Evolutionary conservation across 257 asterid species (phyloP), one percentile per base, ranked within the genome.

Genomic region (Agastache rugosa): DNA sequence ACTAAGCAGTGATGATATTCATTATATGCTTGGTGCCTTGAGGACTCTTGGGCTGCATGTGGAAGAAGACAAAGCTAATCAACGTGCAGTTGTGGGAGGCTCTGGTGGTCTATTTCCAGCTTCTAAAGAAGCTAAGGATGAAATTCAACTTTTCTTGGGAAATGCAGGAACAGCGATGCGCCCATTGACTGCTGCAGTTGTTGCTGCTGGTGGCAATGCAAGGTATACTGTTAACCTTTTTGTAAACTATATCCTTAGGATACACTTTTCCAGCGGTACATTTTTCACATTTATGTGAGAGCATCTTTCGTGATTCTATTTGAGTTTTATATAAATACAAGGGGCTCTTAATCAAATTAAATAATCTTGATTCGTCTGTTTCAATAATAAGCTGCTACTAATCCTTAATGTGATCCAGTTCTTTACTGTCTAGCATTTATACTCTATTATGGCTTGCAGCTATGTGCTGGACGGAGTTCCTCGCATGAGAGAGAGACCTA

Each of bases 151-250:
- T 55, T 94, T 94, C 91, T 85, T 94, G 51, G 99, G 99, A 80
- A 94, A 94, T 86, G 99, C 99, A n/a, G 99, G 99, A 79, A 94
- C 99, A 27, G 99, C 98, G 8, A 94, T 94, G 97, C 96, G 99
- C 54, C 97, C 98, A 34, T 79, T 92, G 90, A 92, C 98, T 73
- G 98, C 99, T 71, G 97, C 97, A 75, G 96, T 94, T 67, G 84
- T 88, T 77, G 97, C 90, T 79, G 99, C 96, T 55, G 99, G 99
- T 62, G 98, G 99, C 74, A 81, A 87, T 69, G 75, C 97, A 42
- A 94, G 88, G 98, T 94, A 63, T 79, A 58, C 29, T 54, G n/a
- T 58, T 59, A 25, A 56, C 48, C 53, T 37, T 77, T 50, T 71
- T 44, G 37, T 42, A 4, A 71, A 50, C 47, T 71, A 64, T 27